Evolutionary conservation across 495 filamentous ascomycete species (phyloP).

Genomic region (Podospora didyma): DNA sequence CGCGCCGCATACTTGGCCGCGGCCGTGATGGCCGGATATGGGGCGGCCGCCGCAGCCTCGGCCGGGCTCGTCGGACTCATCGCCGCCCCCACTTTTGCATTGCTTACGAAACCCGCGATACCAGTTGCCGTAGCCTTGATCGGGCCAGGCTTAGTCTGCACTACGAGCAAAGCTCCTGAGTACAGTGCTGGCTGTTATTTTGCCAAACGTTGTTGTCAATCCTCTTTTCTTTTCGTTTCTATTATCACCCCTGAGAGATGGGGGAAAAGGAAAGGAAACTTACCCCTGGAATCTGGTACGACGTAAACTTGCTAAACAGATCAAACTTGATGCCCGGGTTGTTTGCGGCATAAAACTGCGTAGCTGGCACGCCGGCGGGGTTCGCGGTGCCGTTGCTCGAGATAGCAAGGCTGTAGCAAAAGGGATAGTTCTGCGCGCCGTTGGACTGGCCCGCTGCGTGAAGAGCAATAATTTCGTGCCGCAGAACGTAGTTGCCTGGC

Average conservation of each 20-base stretch:
- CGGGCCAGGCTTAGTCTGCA: slow-evolving; percentile 16
- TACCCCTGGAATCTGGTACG: slow-evolving; percentile 45
- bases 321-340: slow-evolving; percentile 63
- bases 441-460: slow-evolving; percentile 58
- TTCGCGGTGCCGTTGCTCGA: slow-evolving; percentile 58
- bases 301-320: slow-evolving; percentile 53
- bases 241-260: not conserved
- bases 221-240: too few species aligned
- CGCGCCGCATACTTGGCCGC: slow-evolving; percentile 12
- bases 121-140: slow-evolving; percentile 1
- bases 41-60: not conserved
- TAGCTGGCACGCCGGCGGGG: slow-evolving; percentile 57
- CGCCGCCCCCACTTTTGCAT: not conserved
- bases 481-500: slow-evolving; percentile 71
- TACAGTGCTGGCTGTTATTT: slow-evolving; percentile 21
- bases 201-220: not conserved
- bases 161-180: slow-evolving; percentile 21
- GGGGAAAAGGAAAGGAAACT: not conserved
- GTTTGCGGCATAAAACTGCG: slow-evolving; percentile 54
- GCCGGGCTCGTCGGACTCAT: not conserved
- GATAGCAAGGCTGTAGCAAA: slow-evolving; percentile 72
- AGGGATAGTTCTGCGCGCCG: slow-evolving; percentile 76
- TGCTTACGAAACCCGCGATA: not conserved
- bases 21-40: not conserved
- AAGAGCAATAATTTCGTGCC: slow-evolving; percentile 80